Evolutionary conservation across 495 filamentous ascomycete genomes (phyloP).

Genomic region (Penicillium flavigenum): DNA sequence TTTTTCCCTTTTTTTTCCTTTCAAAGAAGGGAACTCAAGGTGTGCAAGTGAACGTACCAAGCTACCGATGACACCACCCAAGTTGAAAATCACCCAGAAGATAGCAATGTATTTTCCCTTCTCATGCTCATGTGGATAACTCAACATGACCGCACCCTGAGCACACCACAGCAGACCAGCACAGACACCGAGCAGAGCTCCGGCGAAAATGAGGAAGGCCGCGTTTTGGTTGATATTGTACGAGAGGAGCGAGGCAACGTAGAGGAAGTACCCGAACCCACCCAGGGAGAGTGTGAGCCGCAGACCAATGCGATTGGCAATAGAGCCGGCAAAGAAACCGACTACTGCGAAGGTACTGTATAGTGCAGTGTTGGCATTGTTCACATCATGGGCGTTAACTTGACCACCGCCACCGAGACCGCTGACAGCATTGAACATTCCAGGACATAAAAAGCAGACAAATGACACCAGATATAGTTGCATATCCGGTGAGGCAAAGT

Average conservation of each 20-base stretch:
- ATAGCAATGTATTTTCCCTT: slow-evolving; percentile 88
- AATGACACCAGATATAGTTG: slow-evolving; percentile 76
- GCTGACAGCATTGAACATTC: slow-evolving; percentile 77
- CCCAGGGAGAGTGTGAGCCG: slow-evolving; percentile 72
- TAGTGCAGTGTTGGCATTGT: slow-evolving; percentile 69
- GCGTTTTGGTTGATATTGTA: slow-evolving; percentile 75
- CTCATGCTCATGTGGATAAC: slow-evolving; percentile 75
- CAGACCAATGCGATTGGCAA: slow-evolving; percentile 75
- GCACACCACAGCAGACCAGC: slow-evolving; percentile 88
- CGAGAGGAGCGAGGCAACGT: slow-evolving; percentile 71
- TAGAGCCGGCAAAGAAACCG: slow-evolving; percentile 81
- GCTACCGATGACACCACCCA: slow-evolving; percentile 86
- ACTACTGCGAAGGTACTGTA: slow-evolving; percentile 85
- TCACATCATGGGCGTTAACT: slow-evolving; percentile 58
- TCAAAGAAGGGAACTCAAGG: neutral
- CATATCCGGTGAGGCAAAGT: slow-evolving; percentile 72
- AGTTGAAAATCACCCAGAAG: slow-evolving; percentile 96
- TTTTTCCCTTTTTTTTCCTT: no score
- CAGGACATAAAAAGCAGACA: slow-evolving; percentile 88
- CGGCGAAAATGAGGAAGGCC: slow-evolving; percentile 58
- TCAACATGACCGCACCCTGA: slow-evolving; percentile 95
- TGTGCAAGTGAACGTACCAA: slow-evolving; percentile 50
- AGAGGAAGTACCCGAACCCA: slow-evolving; percentile 84
- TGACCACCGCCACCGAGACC: slow-evolving; percentile 74
- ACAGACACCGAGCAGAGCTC: slow-evolving; percentile 65